phyloP scores from a whole-genome alignment of 805 yeast species.

The Starmerella vitae region DNA sequence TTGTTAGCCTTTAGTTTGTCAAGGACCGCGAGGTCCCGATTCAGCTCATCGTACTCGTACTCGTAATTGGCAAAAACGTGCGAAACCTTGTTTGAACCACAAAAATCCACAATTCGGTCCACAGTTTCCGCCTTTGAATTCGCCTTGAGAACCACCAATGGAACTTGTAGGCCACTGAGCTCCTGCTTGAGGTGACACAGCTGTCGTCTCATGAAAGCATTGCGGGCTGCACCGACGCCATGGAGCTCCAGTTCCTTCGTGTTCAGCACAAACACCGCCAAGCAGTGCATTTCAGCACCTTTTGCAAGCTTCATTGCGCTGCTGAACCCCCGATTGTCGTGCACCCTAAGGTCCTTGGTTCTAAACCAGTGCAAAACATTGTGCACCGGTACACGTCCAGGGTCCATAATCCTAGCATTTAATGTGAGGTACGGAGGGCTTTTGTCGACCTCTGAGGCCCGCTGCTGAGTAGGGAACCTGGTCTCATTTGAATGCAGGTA shows the following conservation, averaged over 20 bases:
- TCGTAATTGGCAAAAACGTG: conserved; percentile 31
- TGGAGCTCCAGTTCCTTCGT: conserved; percentile 34
- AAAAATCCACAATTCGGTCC: conserved; percentile 17
- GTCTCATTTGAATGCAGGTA: too few relatives aligned
- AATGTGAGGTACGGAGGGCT: too few relatives aligned
- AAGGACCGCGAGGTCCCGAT: conserved; percentile 23
- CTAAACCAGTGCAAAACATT: conserved; percentile 34
- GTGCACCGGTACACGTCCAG: too few relatives aligned
- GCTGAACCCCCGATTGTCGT: conserved; percentile 34
- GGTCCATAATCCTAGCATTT: too few relatives aligned
- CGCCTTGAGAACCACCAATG: conserved; percentile 19
- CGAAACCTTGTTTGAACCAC: conserved; percentile 22
- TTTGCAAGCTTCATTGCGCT: conserved; percentile 29
- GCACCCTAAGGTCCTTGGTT: conserved; percentile 33
- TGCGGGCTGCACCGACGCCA: conserved; percentile 33
- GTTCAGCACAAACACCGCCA: conserved; percentile 31
- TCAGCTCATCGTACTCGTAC: conserved; percentile 36
- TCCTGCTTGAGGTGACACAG: conserved; percentile 26
- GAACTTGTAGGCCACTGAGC: conserved; percentile 29
- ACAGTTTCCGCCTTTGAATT: conserved; percentile 5
- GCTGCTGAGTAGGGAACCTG: conserved; percentile 11
- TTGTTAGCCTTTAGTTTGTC: conserved; percentile 14
- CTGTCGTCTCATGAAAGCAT: conserved; percentile 30
- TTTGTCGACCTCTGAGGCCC: conserved; percentile 16
- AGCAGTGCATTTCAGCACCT: conserved; percentile 17